These are phyloP conservation scores for Botrytis tulipae DNA, from an alignment of 2,329 filamentous ascomycete species.

Conservation along the genomic window DNA sequence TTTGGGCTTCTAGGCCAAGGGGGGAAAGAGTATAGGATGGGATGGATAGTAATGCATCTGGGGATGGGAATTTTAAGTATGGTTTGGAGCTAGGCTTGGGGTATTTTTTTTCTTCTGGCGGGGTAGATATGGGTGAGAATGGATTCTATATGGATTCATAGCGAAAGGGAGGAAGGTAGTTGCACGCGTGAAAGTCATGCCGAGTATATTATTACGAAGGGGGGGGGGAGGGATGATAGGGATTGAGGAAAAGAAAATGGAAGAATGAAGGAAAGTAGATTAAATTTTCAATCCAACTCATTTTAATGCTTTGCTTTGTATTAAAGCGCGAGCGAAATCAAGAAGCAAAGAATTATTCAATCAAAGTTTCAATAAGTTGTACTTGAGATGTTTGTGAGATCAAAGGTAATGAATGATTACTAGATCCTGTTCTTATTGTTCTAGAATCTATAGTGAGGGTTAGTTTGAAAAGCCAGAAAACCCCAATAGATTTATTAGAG, in stretches of 20 bases:
- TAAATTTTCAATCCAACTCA: slow-evolving; percentile 1
- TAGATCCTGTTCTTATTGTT: not conserved
- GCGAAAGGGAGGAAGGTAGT: not conserved
- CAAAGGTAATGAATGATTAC: not conserved
- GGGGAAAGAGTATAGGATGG: not conserved
- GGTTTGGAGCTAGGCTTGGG: slow-evolving; percentile 12
- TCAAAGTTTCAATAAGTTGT: not conserved
- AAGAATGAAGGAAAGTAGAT: not conserved
- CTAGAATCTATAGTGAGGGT: not conserved
- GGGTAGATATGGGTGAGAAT: not conserved
- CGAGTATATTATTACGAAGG: not conserved
- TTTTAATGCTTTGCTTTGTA: slow-evolving; percentile 4
- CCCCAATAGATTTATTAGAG: no score
- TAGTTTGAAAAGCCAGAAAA: not conserved
- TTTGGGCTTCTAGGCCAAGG: not conserved
- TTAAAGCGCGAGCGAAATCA: not conserved
- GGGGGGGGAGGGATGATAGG: no score
- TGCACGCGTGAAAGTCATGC: not conserved
- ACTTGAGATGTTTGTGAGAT: not conserved
- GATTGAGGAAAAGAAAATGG: no score
- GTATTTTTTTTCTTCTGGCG: not conserved
- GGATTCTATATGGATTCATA: not conserved
- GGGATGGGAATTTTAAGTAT: not conserved
- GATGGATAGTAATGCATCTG: not conserved
- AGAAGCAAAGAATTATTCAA: not conserved